Base-by-base conservation (phyloP, 768 basidiomycete genomes). In the Tricholoma saponaceum region DNA sequence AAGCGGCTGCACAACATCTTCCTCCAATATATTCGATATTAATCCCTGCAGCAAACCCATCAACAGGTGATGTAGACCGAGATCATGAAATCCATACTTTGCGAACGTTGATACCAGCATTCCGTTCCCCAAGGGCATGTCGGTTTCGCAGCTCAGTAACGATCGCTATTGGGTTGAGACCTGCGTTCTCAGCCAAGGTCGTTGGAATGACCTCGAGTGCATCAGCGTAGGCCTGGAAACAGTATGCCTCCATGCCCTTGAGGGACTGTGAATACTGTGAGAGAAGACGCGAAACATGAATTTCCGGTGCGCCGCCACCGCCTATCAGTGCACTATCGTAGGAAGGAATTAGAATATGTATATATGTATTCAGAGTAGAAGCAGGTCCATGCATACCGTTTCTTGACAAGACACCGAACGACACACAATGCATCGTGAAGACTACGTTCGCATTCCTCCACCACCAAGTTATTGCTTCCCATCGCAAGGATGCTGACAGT, bases 401-500 rank as follows among this genome's bases (percentile, higher is more conserved):
- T 98, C 78, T 99, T 98, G 49, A 99, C 95, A 53, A 99, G 81
- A 77, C 97, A 99, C 52, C 97, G 84, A 4, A 99, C 95, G 28
- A 99, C 97, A 69, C 97, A 98, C n/a, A 98, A 83, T 0, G 97
- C 96, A 70, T 99, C 97, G 73, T 99, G 97, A 64, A 99, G 76
- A 82, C 92, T 95, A 56, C 97, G 87, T 77, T 98, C 97, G 65
- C 89, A 92, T 73, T 99, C 97, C 70, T 98, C 97, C 51, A 98
- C 84, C 0, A 99, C 95, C 47, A 99, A 81, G 58, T 82, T 82
- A 76, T 98, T 99, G 66, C 82, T 83, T 57, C 97, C 97, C 76
- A 93, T 98, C 37, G 93, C 96, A 53, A 99, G 85, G 62, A 99
- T 90, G 67, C 90, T 92, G 60, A 98, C 93, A 0, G 97, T 99